A percentile compares a stretch with the other conserved stretches of the same genome.
These are phyloP conservation scores for Ananas comosus DNA, from an alignment of 176 grass and related monocot genomes.

Conservation along the genomic window DNA sequence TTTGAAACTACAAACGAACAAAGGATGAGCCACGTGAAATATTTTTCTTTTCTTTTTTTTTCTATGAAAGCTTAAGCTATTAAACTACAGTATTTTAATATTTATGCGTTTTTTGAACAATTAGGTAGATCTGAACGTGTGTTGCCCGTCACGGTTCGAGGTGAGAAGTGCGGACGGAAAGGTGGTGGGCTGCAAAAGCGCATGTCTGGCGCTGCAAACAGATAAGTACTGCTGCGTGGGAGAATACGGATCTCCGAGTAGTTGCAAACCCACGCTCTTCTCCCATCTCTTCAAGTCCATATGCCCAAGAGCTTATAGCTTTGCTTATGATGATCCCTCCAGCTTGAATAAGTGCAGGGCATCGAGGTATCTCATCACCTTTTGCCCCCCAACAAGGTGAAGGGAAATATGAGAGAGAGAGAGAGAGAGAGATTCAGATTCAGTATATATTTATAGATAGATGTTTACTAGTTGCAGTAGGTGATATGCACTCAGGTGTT, in stretches of 20 bases:
- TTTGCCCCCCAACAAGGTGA: slow-evolving; percentile 47
- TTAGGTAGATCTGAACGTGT: slow-evolving; percentile 51
- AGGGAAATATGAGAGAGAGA: neutral
- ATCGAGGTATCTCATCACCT: slow-evolving; percentile 69
- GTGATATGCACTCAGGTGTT: neutral
- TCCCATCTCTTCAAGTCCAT: slow-evolving; percentile 88
- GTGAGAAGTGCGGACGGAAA: slow-evolving; percentile 45
- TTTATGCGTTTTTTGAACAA: too few relatives aligned
- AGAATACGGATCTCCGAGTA: slow-evolving; percentile 37
- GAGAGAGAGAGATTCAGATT: neutral
- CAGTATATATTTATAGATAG: neutral
- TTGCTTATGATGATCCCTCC: slow-evolving; percentile 58
- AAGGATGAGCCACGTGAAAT: too few relatives aligned
- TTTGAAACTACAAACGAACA: too few relatives aligned
- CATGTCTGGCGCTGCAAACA: slow-evolving; percentile 46
- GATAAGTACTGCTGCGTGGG: slow-evolving; percentile 88
- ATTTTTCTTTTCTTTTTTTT: too few relatives aligned
- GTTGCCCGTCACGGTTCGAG: slow-evolving; percentile 70
- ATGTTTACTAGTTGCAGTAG: neutral
- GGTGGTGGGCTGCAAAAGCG: slow-evolving; percentile 69
- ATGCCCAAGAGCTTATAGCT: slow-evolving; percentile 80
- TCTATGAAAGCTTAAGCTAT: too few relatives aligned
- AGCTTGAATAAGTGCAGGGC: slow-evolving; percentile 82
- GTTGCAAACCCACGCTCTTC: slow-evolving; percentile 63
- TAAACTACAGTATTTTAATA: too few relatives aligned